Conservation (phyloP, 2,329 filamentous ascomycete species). For the Penicillium brevicompactum region DNA sequence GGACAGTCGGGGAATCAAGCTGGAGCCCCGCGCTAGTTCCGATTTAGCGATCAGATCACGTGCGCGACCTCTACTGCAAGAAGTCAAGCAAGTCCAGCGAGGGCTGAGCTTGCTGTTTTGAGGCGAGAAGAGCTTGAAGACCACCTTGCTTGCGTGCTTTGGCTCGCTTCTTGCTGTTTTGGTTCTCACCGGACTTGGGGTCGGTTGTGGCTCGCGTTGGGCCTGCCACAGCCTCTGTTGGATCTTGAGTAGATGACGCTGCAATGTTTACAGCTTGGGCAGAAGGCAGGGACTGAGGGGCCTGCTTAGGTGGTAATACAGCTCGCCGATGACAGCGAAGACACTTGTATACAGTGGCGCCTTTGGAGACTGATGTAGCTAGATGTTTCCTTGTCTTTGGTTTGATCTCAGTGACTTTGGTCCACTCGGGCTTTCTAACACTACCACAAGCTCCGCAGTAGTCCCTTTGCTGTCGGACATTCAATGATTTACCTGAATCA, state of each 20-base stretch:
- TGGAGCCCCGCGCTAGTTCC: conserved; percentile 39
- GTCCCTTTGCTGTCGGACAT: conserved; percentile 32
- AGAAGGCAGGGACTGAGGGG: conserved; percentile 11
- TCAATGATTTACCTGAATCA: conserved; percentile 37
- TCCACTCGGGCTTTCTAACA: conserved; percentile 34
- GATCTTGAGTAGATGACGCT: not conserved
- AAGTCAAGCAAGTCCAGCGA: conserved; percentile 58
- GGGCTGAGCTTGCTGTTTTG: conserved; percentile 36
- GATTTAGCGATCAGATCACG: conserved; percentile 26
- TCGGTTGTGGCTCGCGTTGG: not conserved
- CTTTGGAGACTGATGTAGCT: conserved; percentile 18
- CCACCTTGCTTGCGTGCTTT: conserved; percentile 58
- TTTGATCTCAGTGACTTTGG: conserved; percentile 31
- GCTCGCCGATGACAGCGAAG: conserved; percentile 39
- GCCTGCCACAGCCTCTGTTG: not conserved
- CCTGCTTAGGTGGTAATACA: conserved; percentile 27
- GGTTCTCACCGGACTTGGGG: conserved; percentile 38
- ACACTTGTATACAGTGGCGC: conserved; percentile 40
- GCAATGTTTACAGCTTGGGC: conserved; percentile 6
- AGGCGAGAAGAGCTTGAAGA: conserved; percentile 56
- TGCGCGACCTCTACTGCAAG: conserved; percentile 46
- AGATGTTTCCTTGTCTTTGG: conserved; percentile 14
- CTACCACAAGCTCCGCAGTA: conserved; percentile 46
- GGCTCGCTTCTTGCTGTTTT: conserved; percentile 58
- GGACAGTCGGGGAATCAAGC: conserved; percentile 5